Evolutionary conservation across 202 grass and related monocot genomes (phyloP), one percentile per base, ranked within the genome.

Genomic region (Elaeis oleifera): DNA sequence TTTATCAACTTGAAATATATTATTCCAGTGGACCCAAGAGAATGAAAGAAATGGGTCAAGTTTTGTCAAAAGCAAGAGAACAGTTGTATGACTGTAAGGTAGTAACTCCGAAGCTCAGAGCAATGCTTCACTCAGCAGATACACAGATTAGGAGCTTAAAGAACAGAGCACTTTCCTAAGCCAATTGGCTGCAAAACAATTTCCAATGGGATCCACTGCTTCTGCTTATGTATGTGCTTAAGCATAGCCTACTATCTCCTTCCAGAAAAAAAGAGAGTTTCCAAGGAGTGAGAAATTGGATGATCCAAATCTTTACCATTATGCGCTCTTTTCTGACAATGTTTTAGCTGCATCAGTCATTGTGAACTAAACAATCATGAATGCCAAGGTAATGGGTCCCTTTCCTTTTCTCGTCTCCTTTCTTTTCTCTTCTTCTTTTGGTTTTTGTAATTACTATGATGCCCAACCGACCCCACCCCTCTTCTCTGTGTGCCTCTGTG

Each of bases 271-370:
- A 86, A 75, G 39, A 86, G 23, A 75, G 51, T 86, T 86, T 60
- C 79, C 75, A 16, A 86, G 62, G 29, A 82, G 75, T 0, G 75
- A 86, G 58, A 86, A 86, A 61, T 79, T 86, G 67, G 75, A 86
- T 75, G 75, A 86, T 71, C 61, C 79, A 51, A 58, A 82, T 60
- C 71, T 86, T 54, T 86, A 86, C 57, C 84, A 86, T 53, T 86
- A 86, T 76, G 84, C 84, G 8, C 74, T 86, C 63, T 86, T 86
- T 26, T 86, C 66, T 16, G 84, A 86, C 67, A 86, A 86, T 79
- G 79, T 86, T 71, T 75, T 86, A 58, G 84, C 79, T 68, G 84
- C 84, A 72, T 86, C 84, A 39, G 84, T 82, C 55, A 75, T 86
- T 28, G 75, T 86, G 55, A 87, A 87, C 63, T 87, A 79, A 75